Evolutionary conservation across 2,329 filamentous ascomycete genomes (phyloP).

Genomic region (Talaromyces piceae): DNA sequence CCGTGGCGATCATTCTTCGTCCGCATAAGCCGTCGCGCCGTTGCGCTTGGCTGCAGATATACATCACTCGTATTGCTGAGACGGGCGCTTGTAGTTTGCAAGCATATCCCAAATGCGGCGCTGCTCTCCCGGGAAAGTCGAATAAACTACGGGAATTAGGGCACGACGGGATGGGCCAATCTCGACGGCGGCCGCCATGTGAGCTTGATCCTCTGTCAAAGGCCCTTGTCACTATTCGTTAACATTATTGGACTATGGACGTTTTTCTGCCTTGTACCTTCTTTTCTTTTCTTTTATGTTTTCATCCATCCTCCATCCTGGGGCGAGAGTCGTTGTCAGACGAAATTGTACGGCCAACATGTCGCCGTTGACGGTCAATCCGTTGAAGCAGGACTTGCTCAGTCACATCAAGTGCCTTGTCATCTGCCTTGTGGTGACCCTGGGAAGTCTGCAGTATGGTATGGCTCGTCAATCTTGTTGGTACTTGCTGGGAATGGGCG

Average conservation of each 20-base stretch:
- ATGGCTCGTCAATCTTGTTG: not conserved
- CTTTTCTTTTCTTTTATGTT: not conserved
- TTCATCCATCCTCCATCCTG: not conserved
- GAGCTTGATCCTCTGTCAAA: not conserved
- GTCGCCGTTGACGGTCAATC: constrained; percentile 1
- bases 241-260: not conserved
- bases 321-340: not conserved
- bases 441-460: constrained; percentile 4
- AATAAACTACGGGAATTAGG: not conserved
- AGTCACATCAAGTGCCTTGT: constrained; percentile 1
- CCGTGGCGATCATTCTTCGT: not conserved
- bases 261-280: not conserved
- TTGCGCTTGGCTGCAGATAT: not conserved
- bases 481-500: not conserved
- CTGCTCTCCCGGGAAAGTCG: not conserved
- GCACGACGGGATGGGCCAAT: not conserved
- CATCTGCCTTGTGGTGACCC: constrained; percentile 1
- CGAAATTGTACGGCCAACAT: not conserved
- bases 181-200: not conserved
- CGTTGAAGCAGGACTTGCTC: constrained; percentile 1
- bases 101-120: not conserved
- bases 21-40: not conserved
- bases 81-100: no score
- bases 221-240: not conserved
- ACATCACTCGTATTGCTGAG: not conserved